A percentile compares a stretch with the other conserved stretches of the same genome.
phyloP scores from a whole-genome alignment of 768 basidiomycete species.

The Saitozyma sp. region DNA sequence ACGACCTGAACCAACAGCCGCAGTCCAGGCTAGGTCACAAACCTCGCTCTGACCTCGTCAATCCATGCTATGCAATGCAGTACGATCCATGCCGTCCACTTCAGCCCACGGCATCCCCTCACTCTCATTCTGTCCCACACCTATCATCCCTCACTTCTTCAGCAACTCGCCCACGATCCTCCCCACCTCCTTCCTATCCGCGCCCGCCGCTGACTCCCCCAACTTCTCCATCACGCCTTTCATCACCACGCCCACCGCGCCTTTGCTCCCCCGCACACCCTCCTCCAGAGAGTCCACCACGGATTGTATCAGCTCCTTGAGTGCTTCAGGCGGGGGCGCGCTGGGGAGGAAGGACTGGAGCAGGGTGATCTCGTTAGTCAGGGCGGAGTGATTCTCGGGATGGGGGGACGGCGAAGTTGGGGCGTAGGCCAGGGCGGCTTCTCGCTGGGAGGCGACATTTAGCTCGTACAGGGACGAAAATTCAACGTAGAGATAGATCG shows the following conservation, averaged over 20 bases:
- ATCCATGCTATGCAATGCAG: too few relatives aligned
- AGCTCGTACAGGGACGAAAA: neutral
- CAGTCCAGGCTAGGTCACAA: too few relatives aligned
- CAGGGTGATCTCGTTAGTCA: slow-evolving; percentile 42
- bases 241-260: slow-evolving; percentile 45
- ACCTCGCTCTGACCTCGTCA: too few relatives aligned
- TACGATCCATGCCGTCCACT: too few relatives aligned
- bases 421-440: slow-evolving; percentile 47
- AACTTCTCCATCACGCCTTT: slow-evolving; percentile 42
- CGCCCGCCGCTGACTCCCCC: slow-evolving; percentile 35
- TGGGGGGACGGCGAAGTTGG: slow-evolving; percentile 38
- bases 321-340: slow-evolving; percentile 26
- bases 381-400: slow-evolving; percentile 36
- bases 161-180: slow-evolving; percentile 45
- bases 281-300: slow-evolving; percentile 31
- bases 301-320: slow-evolving; percentile 25
- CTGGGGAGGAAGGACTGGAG: slow-evolving; percentile 42
- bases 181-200: slow-evolving; percentile 49
- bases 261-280: slow-evolving; percentile 31
- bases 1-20: too few relatives aligned
- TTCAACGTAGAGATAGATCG: neutral
- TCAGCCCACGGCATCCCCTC: too few relatives aligned
- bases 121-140: too few relatives aligned
- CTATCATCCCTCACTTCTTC: slow-evolving; percentile 23
- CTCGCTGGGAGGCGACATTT: slow-evolving; percentile 19